Base-by-base conservation (phyloP, 768 basidiomycete genomes). In the Tylopilus felleus region DNA sequence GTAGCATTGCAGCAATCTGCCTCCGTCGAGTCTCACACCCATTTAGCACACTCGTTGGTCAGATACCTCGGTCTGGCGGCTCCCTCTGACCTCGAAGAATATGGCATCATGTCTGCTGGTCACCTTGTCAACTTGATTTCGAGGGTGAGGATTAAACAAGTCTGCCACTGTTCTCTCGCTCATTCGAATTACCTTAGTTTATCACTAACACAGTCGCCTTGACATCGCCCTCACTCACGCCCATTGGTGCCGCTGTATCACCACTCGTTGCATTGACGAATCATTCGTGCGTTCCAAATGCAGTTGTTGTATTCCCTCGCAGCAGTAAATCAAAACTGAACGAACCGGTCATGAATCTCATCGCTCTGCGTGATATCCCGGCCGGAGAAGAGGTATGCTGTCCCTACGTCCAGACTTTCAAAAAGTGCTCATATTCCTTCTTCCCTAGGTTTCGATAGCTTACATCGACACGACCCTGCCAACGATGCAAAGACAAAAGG, bases 131-230 rank as follows among this genome's bases (percentile, higher is more conserved):
- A 84, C 59, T 63, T 86, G 23, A 80, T 88, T 46, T 92, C 91
- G n/a, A 76, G 81, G 50, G 90, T 90, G 60, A 36, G 81, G 14
- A 8, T 38, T 9, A 7, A 38, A 8, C 6, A 27, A 16, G n/a
- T 21, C 29, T 27, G 21, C 17, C 16, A 6, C 5, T 27, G 9
- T 44, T 51, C 28, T 13, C 35, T 49, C 33, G 35, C 63, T 61
- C 16, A 47, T 45, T 13, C 5, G 10, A 14, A 29, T 27, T 9
- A 16, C 7, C 35, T 25, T 49, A 98, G 94, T 94, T 98, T 66
- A 82, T 84, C 10, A 90, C 91, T 8, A 99, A 99, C 67, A 87
- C 96, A 0, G 90, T 98, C 65, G 88, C 94, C 0, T 73, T 97
- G 10, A 86, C 93, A 1, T 81, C 86, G 0, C 84, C 89, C 0